Evolutionary conservation across 768 basidiomycete species (phyloP).

Genomic region (Phanerodontia chrysosporium): DNA sequence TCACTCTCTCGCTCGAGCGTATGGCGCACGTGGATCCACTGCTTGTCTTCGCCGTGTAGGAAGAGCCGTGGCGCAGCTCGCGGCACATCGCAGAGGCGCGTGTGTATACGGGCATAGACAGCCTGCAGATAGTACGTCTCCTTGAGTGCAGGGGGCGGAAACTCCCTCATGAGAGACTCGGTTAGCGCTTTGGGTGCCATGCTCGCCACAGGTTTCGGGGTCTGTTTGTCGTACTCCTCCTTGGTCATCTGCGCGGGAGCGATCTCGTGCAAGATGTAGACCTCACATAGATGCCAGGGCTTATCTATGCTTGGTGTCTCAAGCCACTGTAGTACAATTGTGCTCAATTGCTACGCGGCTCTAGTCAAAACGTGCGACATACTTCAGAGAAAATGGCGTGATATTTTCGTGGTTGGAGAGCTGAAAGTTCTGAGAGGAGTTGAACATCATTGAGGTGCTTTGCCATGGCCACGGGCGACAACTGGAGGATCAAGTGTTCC

Average conservation of each 20-base stretch:
- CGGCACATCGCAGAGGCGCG: neutral
- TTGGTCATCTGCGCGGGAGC: neutral
- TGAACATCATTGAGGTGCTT: neutral
- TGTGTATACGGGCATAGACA: conserved; percentile 1
- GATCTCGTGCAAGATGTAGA: neutral
- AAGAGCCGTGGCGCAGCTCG: neutral
- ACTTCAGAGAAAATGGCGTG: neutral
- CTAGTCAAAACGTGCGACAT: neutral
- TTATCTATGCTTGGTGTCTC: neutral
- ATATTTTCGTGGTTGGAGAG: neutral
- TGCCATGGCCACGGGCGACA: conserved; percentile 1
- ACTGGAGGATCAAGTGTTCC: neutral
- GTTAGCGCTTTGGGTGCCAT: neutral
- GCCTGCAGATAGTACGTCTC: neutral
- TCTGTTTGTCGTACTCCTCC: neutral
- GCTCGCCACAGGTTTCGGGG: neutral
- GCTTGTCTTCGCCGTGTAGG: neutral
- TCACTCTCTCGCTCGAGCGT: neutral
- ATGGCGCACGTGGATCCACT: neutral
- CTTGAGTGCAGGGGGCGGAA: neutral
- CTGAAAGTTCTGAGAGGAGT: neutral
- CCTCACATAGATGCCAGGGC: conserved; percentile 5
- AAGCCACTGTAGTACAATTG: neutral
- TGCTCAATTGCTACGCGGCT: neutral
- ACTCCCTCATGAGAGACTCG: neutral